Conservation (phyloP, 2,329 filamentous ascomycete species). For the Talaromyces rugulosus region DNA sequence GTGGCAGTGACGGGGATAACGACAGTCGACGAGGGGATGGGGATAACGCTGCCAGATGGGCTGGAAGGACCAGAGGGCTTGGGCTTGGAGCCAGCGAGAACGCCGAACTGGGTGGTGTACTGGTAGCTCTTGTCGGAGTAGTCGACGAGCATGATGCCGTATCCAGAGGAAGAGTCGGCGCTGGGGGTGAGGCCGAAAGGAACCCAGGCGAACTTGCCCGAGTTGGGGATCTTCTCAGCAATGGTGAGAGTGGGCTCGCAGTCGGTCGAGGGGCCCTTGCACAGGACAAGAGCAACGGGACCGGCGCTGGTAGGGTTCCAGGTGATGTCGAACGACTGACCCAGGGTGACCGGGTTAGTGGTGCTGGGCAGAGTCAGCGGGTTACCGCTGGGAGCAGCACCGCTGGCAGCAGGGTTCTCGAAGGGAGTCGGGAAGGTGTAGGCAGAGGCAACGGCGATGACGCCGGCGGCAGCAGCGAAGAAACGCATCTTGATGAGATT, state of each 20-base stretch:
- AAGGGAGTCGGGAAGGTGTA: slow-evolving; percentile 21
- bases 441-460: slow-evolving; percentile 36
- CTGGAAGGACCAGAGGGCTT: slow-evolving; percentile 19
- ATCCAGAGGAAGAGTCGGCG: slow-evolving; percentile 48
- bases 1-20: slow-evolving; percentile 4
- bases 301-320: slow-evolving; percentile 46
- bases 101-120: slow-evolving; percentile 60
- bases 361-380: slow-evolving; percentile 51
- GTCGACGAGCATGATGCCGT: slow-evolving; percentile 60
- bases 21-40: slow-evolving; percentile 9
- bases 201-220: slow-evolving; percentile 53
- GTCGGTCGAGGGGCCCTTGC: slow-evolving; percentile 56
- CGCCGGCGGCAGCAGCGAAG: slow-evolving; percentile 32
- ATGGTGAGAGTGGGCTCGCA: slow-evolving; percentile 49
- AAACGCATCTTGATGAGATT: slow-evolving; percentile 34
- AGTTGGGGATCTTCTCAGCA: slow-evolving; percentile 53
- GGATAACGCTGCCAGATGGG: slow-evolving; percentile 10
- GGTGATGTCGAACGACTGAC: slow-evolving; percentile 54
- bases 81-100: slow-evolving; percentile 27
- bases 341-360: slow-evolving; percentile 52
- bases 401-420: slow-evolving; percentile 28
- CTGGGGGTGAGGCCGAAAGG: slow-evolving; percentile 48
- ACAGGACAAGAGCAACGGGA: slow-evolving; percentile 54
- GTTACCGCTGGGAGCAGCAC: slow-evolving; percentile 45
- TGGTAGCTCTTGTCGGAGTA: slow-evolving; percentile 59